A percentile compares a stretch with the other conserved stretches of the same genome.
Conservation (phyloP, 257 asterid species). For the Solanum microdontum region DNA sequence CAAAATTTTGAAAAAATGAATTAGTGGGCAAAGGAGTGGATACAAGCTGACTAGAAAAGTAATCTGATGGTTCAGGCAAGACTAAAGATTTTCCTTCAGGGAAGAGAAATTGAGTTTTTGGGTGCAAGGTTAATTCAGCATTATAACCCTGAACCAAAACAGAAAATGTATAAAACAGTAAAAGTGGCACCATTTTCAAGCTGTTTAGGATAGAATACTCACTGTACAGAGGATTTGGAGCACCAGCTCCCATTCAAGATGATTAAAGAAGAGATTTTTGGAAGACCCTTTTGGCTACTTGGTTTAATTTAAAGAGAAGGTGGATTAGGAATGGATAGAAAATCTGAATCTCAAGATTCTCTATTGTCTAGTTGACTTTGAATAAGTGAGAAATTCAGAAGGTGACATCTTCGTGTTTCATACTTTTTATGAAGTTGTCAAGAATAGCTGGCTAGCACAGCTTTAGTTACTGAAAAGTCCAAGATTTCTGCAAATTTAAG, state of each 20-base stretch:
- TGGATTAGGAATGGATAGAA: neutral
- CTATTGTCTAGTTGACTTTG: neutral
- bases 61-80: slow-evolving; percentile 69
- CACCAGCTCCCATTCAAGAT: neutral
- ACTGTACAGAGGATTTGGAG: neutral
- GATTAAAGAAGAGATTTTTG: neutral
- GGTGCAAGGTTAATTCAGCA: neutral
- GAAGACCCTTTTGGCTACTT: neutral
- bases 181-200: neutral
- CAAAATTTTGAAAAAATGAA: slow-evolving; percentile 80
- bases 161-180: neutral
- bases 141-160: neutral
- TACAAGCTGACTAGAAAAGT: slow-evolving; percentile 59
- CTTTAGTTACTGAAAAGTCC: neutral
- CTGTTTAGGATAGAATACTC: neutral
- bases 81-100: slow-evolving; percentile 56
- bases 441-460: neutral
- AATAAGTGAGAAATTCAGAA: neutral
- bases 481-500: neutral
- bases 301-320: neutral
- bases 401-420: neutral
- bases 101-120: slow-evolving; percentile 41
- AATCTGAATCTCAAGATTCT: neutral
- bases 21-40: slow-evolving; percentile 73
- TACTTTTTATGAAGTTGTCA: neutral